Percentiles rank a stretch among this genome's conserved stretches.
Evolutionary conservation across 1,139 yeast genomes (phyloP).

Genomic region (Meyerozyma athensensis): DNA sequence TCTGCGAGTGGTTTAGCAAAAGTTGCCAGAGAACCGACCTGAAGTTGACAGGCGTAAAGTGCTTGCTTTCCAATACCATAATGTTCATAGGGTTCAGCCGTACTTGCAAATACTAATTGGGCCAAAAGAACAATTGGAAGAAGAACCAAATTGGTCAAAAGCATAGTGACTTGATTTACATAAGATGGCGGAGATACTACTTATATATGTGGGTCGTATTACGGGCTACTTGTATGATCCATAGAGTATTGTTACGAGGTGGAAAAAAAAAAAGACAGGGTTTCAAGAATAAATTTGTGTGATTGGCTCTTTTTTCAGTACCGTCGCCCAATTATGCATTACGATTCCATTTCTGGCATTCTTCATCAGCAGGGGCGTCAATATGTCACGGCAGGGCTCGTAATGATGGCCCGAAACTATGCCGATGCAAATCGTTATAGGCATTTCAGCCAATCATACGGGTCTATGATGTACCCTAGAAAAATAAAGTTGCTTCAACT

Average conservation of each 20-base stretch:
- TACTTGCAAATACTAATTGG: neutral
- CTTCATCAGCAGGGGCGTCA: neutral
- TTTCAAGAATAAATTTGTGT: neutral
- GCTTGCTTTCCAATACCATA: conserved; percentile 8
- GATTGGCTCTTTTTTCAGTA: neutral
- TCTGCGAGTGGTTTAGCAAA: conserved; percentile 12
- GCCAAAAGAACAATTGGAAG: neutral
- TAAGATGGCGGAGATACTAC: neutral
- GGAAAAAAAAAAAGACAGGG: neutral
- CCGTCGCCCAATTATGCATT: neutral
- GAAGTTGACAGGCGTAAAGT: conserved; percentile 17
- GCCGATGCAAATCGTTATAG: no score
- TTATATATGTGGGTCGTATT: neutral
- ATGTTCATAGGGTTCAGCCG: conserved; percentile 9
- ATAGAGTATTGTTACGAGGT: neutral
- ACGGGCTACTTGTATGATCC: neutral
- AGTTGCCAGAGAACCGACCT: conserved; percentile 11
- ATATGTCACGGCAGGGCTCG: neutral
- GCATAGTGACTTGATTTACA: neutral
- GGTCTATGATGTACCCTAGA: neutral
- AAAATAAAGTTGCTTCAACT: neutral
- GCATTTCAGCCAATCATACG: neutral
- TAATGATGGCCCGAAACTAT: no score
- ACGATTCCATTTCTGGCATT: neutral
- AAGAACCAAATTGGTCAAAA: neutral